Base-by-base conservation (phyloP, 2,329 filamentous ascomycete species). In the Penicillium psychrosexuale region DNA sequence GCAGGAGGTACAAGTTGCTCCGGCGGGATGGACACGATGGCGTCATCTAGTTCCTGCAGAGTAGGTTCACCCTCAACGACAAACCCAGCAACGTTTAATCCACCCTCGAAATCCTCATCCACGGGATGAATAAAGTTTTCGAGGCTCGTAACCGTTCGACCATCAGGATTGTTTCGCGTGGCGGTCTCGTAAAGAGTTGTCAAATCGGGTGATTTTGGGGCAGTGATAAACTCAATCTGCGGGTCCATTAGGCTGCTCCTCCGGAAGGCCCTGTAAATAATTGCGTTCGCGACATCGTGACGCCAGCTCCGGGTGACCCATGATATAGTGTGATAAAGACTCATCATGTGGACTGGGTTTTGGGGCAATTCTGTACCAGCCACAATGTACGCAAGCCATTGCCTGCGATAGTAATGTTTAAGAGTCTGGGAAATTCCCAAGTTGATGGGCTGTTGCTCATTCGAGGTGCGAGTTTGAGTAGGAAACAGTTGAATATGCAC, bases 401-500 rank as follows among this genome's bases (percentile, higher is more conserved):
- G 13, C 12, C 49, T 59, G 33, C 53, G 49, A n/a, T 56, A 59
- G 24, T 61, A 39, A 12, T 38, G 19, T 40, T 59, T 60, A 1
- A 58, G 47, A 19, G 51, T 51, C 7, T 52, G 49, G 2, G 36
- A 56, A 8, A 62, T 58, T 6, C 60, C 56, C 13, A 58, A 52
- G 30, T 47, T 52, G 17, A 65, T 44, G 1, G 58, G 61, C 22
- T 61, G 52, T 2, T 46, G 28, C 31, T 57, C 51, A 17, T 22
- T 19, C 2, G 40, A 36, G 19, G 45, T 50, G 13, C 51, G 17
- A 15, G 49, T 47, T 22, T 15, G 19, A 12, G 39, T n/a, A 1
- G 61, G 62, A 22, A 65, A 60, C 15, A 49, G 47, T 34, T 56
- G 39, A 11, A 64, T 24, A 19, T 55, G 51, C 3, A 61, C 55